Percentiles rank a stretch among this genome's conserved stretches.
Evolutionary conservation across 2,329 filamentous ascomycete genomes (phyloP).

Genomic region (Mycogone perniciosa): DNA sequence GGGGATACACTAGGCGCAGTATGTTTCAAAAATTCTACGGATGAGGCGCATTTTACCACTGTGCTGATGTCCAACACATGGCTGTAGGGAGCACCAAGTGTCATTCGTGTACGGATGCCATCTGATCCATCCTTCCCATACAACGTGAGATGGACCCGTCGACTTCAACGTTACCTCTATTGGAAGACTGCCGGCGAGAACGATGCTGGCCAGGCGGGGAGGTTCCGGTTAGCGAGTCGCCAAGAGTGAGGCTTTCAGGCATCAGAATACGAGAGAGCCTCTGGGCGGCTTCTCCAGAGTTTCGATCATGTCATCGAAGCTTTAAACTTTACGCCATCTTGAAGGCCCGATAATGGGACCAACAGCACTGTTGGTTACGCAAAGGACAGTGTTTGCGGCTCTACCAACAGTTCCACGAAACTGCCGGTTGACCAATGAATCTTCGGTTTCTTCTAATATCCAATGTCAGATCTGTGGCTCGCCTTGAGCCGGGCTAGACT

Average conservation of each 20-base stretch:
- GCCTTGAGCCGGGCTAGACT: background rate
- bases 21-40: background rate
- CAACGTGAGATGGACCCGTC: too few species aligned
- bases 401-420: background rate
- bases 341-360: too few species aligned
- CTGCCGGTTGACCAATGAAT: too few species aligned
- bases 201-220: too few species aligned
- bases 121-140: too few species aligned
- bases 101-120: background rate
- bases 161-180: too few species aligned
- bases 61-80: background rate
- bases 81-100: background rate
- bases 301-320: background rate
- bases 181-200: too few species aligned
- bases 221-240: too few species aligned
- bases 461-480: conserved; percentile 2
- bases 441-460: background rate
- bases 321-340: background rate
- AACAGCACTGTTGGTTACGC: background rate
- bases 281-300: background rate
- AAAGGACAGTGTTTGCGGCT: background rate
- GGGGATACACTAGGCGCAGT: too few species aligned
- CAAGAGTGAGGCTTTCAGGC: background rate
- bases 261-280: background rate
- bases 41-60: background rate